phyloP scores from a whole-genome alignment of 495 filamentous ascomycete species.

The Aspergillus conjunctus region DNA sequence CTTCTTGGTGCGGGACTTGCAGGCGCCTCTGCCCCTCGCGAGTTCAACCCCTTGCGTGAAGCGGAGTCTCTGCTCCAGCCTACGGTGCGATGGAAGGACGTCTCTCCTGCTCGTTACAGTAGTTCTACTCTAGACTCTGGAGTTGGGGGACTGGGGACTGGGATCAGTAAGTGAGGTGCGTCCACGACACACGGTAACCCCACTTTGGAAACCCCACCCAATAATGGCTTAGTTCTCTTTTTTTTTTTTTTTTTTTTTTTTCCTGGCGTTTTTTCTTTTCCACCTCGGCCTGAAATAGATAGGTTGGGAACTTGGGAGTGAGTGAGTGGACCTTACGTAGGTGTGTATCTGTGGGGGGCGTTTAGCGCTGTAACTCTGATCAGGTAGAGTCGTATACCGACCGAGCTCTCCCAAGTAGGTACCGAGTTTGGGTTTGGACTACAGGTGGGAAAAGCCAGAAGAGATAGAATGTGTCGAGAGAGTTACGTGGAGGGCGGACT shows the following conservation, averaged over 20 bases:
- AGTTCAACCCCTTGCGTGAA: slow-evolving; percentile 32
- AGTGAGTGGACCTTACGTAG: slow-evolving; percentile 4
- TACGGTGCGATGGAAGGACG: too few relatives aligned
- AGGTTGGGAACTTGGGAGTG: background rate
- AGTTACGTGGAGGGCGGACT: slow-evolving; percentile 12
- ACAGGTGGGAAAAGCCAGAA: background rate
- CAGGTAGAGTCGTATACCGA: background rate
- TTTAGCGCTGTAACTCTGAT: slow-evolving; percentile 4
- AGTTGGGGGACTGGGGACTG: too few relatives aligned
- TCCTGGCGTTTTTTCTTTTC: background rate
- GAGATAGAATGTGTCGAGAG: background rate
- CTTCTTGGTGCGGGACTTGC: slow-evolving; percentile 25
- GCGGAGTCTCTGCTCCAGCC: slow-evolving; percentile 18
- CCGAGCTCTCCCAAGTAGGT: too few relatives aligned
- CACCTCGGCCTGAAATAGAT: background rate
- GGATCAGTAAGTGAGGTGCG: too few relatives aligned
- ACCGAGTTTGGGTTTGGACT: background rate
- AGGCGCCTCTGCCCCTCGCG: slow-evolving; percentile 25
- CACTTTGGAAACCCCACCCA: slow-evolving; percentile 20
- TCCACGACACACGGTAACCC: background rate
- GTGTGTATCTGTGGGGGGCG: background rate
- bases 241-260: too few relatives aligned
- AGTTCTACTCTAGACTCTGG: too few relatives aligned
- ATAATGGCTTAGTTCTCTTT: background rate
- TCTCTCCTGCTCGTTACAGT: too few relatives aligned